Evolutionary conservation across 495 filamentous ascomycete species (phyloP).

Genomic region (Coniosporium apollinis): DNA sequence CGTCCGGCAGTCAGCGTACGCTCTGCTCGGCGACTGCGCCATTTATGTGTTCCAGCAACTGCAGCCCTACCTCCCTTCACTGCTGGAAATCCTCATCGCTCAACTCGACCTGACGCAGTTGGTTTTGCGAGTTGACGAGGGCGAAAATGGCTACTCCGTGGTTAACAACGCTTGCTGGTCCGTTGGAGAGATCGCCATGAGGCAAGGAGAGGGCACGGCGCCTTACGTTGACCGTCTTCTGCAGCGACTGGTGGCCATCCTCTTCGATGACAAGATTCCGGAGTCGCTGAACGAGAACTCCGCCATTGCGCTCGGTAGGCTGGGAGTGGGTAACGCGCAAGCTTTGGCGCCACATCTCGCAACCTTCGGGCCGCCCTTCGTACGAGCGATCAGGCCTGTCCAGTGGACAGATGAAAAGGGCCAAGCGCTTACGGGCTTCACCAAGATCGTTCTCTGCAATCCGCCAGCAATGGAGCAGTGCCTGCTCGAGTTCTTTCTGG

Average conservation of each 20-base stretch:
- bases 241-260: constrained; percentile 54
- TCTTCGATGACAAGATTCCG: constrained; percentile 71
- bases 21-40: constrained; percentile 86
- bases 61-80: constrained; percentile 47
- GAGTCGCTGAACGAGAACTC: constrained; percentile 87
- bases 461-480: constrained; percentile 82
- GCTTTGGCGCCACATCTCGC: constrained; percentile 66
- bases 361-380: constrained; percentile 63
- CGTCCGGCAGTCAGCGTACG: constrained; percentile 91
- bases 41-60: constrained; percentile 86
- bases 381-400: constrained; percentile 66
- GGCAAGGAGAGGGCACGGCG: constrained; percentile 50
- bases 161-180: constrained; percentile 99
- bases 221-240: constrained; percentile 67
- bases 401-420: constrained; percentile 89
- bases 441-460: constrained; percentile 65
- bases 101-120: constrained; percentile 71
- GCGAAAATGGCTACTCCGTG: constrained; percentile 66
- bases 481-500: constrained; percentile 60
- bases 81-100: constrained; percentile 65
- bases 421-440: constrained; percentile 82
- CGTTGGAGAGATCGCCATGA: constrained; percentile 80
- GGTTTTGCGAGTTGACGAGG: constrained; percentile 48
- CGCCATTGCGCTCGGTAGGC: constrained; percentile 75
- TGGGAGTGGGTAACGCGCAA: constrained; percentile 68